Base-by-base conservation (phyloP, 2,329 filamentous ascomycete species). In the Xylaria sp. region DNA sequence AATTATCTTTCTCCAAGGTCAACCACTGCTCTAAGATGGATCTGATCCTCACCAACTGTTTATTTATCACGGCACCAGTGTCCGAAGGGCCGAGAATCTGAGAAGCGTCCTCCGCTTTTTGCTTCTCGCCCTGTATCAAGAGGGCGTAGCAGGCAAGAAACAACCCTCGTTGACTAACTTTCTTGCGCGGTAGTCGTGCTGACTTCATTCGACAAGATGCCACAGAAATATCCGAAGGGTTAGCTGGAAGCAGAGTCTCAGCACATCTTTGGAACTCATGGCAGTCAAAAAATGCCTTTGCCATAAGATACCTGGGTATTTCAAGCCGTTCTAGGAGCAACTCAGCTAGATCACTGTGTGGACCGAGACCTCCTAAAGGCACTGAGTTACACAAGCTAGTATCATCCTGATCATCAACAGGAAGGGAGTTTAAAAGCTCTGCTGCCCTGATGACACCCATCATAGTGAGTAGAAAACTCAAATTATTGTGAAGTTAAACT, bases 271-370 rank as follows among this genome's bases (percentile, higher is more conserved):
- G 41, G 10, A 65, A 65, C 46, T 60, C 63, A 31, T 65, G 63
- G 55, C 63, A 65, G 48, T 65, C 63, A 41, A 65, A 65, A n/a
- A 65, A 41, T 1, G 54, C 44, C 23, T 65, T 65, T 6, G 56
- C 63, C 63, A 58, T 37, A 15, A 60, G 46, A 44, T 58, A 65
- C 39, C 34, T 60, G 44, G 63, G 55, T n/a, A 23, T 60, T 44
- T 65, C 63, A 18, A 20, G n/a, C 28, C 39, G 55, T 25, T 65
- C 63, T 7, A 58, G 31, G 8, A 25, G 8, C 6, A 52, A 18
- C 15, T 65, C 56, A 4, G 28, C 23, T 28, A 5, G 13, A 46
- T 65, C n/a, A 7, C 31, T 65, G 20, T 44, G 63, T 41, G 31
- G 12, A 25, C 46, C 28, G 31, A 6, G 23, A 18, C 2, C 2